phyloP scores from a whole-genome alignment of 352 stramenopile genomes.

The Pythium oligandrum region DNA sequence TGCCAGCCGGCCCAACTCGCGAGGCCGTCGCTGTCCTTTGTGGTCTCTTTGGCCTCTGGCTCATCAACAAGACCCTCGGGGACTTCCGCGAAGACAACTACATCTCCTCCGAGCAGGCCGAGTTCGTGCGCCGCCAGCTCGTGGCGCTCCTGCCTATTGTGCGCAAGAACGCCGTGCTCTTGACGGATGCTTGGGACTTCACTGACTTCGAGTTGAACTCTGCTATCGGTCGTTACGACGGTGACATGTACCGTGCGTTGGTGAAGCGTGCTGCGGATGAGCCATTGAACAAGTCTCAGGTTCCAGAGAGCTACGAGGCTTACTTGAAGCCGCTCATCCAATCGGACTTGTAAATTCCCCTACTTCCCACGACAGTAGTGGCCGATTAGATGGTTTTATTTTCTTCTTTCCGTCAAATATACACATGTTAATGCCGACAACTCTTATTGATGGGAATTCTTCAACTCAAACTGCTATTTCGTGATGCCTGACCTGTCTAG shows the following conservation, averaged over 20 bases:
- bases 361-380: too few relatives aligned
- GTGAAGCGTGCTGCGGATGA: slow-evolving; percentile 41
- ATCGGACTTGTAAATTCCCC: slow-evolving; percentile 13
- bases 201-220: slow-evolving; percentile 65
- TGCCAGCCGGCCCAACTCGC: slow-evolving; percentile 25
- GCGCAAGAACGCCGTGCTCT: slow-evolving; percentile 39
- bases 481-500: too few relatives aligned
- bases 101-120: slow-evolving; percentile 38
- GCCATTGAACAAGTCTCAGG: slow-evolving; percentile 52
- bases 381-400: background rate
- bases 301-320: slow-evolving; percentile 48
- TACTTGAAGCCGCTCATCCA: slow-evolving; percentile 35
- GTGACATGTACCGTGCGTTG: slow-evolving; percentile 64
- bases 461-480: too few relatives aligned
- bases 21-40: slow-evolving; percentile 27
- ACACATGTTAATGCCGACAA: too few relatives aligned
- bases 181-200: slow-evolving; percentile 37
- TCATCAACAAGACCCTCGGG: slow-evolving; percentile 39
- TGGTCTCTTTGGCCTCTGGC: slow-evolving; percentile 39
- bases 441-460: too few relatives aligned
- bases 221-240: slow-evolving; percentile 65
- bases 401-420: background rate
- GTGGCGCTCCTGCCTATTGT: slow-evolving; percentile 29
- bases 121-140: slow-evolving; percentile 27
- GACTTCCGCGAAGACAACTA: slow-evolving; percentile 59